Evolutionary conservation across 2,329 filamentous ascomycete genomes (phyloP).

Genomic region (Fonsecaea nubica): DNA sequence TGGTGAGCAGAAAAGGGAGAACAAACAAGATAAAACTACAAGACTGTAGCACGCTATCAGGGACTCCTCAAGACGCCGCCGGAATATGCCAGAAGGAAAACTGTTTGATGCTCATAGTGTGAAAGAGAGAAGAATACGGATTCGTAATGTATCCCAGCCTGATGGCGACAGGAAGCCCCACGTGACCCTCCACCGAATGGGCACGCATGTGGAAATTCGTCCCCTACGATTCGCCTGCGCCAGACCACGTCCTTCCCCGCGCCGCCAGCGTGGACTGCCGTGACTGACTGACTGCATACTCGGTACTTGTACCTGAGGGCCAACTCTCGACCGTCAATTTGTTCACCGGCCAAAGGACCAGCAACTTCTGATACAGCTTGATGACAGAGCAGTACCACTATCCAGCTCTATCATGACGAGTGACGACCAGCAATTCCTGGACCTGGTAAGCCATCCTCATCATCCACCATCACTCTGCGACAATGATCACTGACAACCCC

Average conservation of each 20-base stretch:
- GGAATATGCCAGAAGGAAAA: conserved; percentile 26
- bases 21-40: neutral
- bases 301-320: neutral
- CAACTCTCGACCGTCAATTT: neutral
- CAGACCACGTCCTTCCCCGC: neutral
- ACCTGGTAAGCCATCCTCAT: conserved; percentile 64
- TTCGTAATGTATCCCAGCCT: conserved; percentile 37
- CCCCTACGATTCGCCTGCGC: conserved; percentile 9
- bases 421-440: conserved; percentile 79
- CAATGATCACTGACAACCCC: conserved; percentile 26
- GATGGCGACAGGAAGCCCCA: conserved; percentile 15
- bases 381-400: neutral
- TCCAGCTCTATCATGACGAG: conserved; percentile 68
- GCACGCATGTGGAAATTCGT: neutral
- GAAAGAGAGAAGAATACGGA: conserved; percentile 7
- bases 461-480: neutral
- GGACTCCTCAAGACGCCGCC: conserved; percentile 16
- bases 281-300: neutral
- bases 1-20: neutral
- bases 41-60: neutral
- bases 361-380: neutral
- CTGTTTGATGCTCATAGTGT: neutral
- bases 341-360: neutral
- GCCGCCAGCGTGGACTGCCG: neutral
- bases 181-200: conserved; percentile 21